Percentiles rank a stretch among this genome's conserved stretches.
These are phyloP conservation scores for Pleurotus pulmonarius DNA, from an alignment of 768 basidiomycete genomes.

Conservation along the genomic window DNA sequence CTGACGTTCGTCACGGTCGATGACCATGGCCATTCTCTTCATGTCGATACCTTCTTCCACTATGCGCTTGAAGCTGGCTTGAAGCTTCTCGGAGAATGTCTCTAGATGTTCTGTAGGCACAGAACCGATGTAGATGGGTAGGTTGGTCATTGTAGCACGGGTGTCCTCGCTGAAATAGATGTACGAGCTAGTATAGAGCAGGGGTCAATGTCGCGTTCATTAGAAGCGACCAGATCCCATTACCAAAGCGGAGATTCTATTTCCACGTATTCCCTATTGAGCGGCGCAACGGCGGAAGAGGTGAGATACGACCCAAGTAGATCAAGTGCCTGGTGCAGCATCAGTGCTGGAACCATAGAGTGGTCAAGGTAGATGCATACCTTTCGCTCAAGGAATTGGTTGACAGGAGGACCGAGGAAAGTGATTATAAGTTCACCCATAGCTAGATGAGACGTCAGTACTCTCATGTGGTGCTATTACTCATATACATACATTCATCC, in stretches of 20 bases:
- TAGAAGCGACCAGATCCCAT: slow-evolving; percentile 7
- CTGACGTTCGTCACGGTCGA: slow-evolving; percentile 87
- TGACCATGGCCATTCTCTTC: slow-evolving; percentile 82
- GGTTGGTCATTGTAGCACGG: slow-evolving; percentile 65
- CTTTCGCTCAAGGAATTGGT: slow-evolving; percentile 69
- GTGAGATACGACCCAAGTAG: slow-evolving; percentile 86
- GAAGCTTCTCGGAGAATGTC: slow-evolving; percentile 66
- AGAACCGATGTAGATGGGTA: slow-evolving; percentile 78
- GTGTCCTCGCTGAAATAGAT: slow-evolving; percentile 82
- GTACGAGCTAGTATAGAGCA: slow-evolving; percentile 52
- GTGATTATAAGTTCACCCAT: slow-evolving; percentile 81
- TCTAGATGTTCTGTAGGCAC: slow-evolving; percentile 80
- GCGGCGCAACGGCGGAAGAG: slow-evolving; percentile 73
- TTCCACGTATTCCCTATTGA: slow-evolving; percentile 92
- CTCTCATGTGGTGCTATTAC: background rate
- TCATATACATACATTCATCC: slow-evolving; percentile 66
- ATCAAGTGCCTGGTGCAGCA: slow-evolving; percentile 65
- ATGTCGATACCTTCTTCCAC: slow-evolving; percentile 80
- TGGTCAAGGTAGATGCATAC: slow-evolving; percentile 26
- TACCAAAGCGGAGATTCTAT: slow-evolving; percentile 87
- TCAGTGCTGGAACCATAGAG: background rate
- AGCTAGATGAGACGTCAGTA: slow-evolving; percentile 22
- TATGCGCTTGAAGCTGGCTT: slow-evolving; percentile 65
- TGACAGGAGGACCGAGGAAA: slow-evolving; percentile 75
- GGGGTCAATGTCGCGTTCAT: background rate